Evolutionary conservation across 2,329 filamentous ascomycete species (phyloP).

Genomic region (Chaetoscypha palmicola): DNA sequence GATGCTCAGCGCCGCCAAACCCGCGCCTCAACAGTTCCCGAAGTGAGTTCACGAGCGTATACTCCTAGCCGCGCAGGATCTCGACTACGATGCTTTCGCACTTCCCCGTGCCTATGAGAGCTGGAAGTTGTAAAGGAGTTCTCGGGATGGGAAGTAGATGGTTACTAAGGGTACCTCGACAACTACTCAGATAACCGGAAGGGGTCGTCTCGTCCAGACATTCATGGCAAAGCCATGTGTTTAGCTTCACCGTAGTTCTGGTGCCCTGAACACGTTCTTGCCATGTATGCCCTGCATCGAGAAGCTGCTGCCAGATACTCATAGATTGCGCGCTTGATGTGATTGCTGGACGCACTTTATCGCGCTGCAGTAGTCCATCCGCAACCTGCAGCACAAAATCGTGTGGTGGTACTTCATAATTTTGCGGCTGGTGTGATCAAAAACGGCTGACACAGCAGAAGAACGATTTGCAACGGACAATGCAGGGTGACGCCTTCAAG

Average conservation of each 20-base stretch:
- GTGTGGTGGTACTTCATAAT: conserved; percentile 14
- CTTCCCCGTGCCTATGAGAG: no score
- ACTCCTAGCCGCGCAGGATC: not conserved
- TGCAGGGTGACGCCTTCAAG: not conserved
- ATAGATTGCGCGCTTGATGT: conserved; percentile 13
- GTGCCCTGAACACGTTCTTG: conserved; percentile 7
- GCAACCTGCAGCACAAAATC: conserved; percentile 13
- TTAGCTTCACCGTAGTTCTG: not conserved
- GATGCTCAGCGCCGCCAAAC: not conserved
- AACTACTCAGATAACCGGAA: no score
- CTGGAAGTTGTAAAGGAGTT: no score
- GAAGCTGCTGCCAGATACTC: conserved; percentile 11
- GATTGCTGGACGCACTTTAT: conserved; percentile 18
- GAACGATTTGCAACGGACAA: not conserved
- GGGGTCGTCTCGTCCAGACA: not conserved
- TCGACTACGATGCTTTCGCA: not conserved
- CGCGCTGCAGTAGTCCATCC: conserved; percentile 23
- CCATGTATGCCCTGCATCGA: conserved; percentile 17
- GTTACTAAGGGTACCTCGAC: no score
- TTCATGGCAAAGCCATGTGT: not conserved
- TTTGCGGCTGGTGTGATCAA: conserved; percentile 8
- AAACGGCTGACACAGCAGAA: not conserved
- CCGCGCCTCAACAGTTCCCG: not conserved
- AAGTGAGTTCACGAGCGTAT: not conserved
- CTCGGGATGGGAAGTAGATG: no score